Base-by-base conservation (phyloP, 768 basidiomycete genomes). In the Boletus tylopilopsis region DNA sequence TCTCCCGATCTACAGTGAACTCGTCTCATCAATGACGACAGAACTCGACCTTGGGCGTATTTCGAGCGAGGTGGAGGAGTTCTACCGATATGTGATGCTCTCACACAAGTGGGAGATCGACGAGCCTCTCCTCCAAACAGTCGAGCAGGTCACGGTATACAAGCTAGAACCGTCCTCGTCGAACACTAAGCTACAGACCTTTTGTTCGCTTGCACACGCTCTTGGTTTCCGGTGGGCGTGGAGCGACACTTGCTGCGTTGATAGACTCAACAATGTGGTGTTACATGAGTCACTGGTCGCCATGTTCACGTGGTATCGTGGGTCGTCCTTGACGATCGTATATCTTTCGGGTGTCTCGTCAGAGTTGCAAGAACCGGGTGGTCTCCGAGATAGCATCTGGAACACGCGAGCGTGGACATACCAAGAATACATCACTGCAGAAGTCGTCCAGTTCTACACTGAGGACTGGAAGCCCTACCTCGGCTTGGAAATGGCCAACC, bases 161-260 rank as follows among this genome's bases (percentile, higher is more conserved):
- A 23, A 51, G 3, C 47, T 60, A 4, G 16, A 33, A 4, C 1
- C 29, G 32, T 47, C 59, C 4, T 9, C 21, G 0, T 25, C 40
- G 4, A 41, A 50, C 12, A 15, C 6, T 45, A 61, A 61, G 22
- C 18, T 61, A 15, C 32, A 37, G 19, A 30, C 2, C 1, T 53
- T 60, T 16, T 60, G 54, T 15, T 4, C 6, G 0, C 40, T 56
- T 6, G 30, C 6, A 0, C 37, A 44, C 3, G 40, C 46, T 18
- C 33, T 52, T 16, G 48, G 51, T 0, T 60, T 53, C 18, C 22
- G 4, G 11, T 60, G 57, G 58, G 57, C 43, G 21, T 60, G 58
- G 58, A 30, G 34, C 0, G 57, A 59, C 18, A 59, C 57, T 1
- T 58, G 47, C 18, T 57, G 57, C 18, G 19, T 58, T 0, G 36